A percentile compares a stretch with the other conserved stretches of the same genome.
Evolutionary conservation across 768 basidiomycete genomes (phyloP).

Genomic region (Phallus indusiatus): DNA sequence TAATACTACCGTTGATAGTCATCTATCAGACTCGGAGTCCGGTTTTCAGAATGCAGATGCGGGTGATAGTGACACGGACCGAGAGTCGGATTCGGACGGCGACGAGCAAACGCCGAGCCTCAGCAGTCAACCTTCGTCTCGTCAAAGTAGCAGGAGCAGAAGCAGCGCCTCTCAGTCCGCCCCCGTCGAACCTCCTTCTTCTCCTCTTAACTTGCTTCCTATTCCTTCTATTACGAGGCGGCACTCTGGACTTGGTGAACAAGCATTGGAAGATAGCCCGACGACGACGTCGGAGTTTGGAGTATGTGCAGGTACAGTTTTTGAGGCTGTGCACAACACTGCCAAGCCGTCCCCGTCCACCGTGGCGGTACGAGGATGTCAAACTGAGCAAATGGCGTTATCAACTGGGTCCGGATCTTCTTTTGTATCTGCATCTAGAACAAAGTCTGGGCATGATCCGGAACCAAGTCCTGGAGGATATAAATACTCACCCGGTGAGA

Average conservation of each 20-base stretch:
- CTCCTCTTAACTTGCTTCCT: neutral
- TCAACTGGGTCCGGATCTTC: neutral
- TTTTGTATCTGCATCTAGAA: neutral
- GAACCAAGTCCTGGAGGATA: neutral
- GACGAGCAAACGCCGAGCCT: neutral
- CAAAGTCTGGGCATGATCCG: neutral
- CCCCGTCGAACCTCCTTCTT: neutral
- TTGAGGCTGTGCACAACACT: neutral
- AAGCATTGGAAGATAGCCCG: neutral
- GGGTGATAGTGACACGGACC: neutral
- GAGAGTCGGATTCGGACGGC: neutral
- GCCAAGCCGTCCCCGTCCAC: neutral
- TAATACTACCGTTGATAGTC: neutral
- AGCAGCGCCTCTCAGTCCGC: neutral
- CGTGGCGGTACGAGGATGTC: neutral
- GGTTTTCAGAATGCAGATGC: neutral
- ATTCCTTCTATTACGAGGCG: conserved; percentile 5
- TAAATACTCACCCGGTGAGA: neutral
- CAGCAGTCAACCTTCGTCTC: neutral
- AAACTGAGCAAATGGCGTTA: neutral
- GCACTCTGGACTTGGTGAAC: neutral
- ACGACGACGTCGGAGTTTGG: neutral
- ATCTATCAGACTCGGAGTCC: neutral
- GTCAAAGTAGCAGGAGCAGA: neutral
- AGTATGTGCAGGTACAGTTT: neutral